These are phyloP conservation scores for Aspergillus flavus DNA, from an alignment of 2,329 filamentous ascomycete genomes.

Conservation along the genomic window DNA sequence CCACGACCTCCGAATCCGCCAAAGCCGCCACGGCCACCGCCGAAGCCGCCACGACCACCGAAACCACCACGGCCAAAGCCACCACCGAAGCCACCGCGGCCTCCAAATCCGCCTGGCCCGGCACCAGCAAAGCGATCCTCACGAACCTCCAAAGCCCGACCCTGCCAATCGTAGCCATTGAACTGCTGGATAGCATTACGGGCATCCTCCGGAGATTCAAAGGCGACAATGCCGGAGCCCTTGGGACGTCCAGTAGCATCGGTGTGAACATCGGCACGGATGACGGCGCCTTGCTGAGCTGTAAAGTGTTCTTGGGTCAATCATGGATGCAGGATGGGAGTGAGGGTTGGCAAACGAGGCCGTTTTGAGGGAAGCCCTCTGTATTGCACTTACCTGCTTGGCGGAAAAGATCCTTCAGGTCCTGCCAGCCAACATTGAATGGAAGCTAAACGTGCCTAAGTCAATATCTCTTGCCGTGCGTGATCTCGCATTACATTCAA, in stretches of 20 bases:
- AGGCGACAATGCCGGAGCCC: conserved; percentile 95
- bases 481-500: conserved; percentile 17
- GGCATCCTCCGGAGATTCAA: conserved; percentile 91
- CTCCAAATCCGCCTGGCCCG: conserved; percentile 45
- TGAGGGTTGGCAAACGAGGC: conserved; percentile 9
- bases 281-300: conserved; percentile 70
- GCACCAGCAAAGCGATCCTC: conserved; percentile 88
- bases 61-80: conserved; percentile 57
- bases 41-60: conserved; percentile 53
- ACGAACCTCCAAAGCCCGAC: conserved; percentile 86
- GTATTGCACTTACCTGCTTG: conserved; percentile 77
- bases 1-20: conserved; percentile 54
- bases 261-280: conserved; percentile 92
- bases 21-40: conserved; percentile 57
- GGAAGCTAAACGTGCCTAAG: conserved; percentile 69
- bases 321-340: conserved; percentile 12
- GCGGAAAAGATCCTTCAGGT: conserved; percentile 97
- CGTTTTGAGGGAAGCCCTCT: conserved; percentile 10
- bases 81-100: conserved; percentile 48
- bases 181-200: conserved; percentile 96
- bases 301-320: conserved; percentile 34
- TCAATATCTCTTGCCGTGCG: conserved; percentile 37
- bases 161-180: conserved; percentile 99
- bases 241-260: conserved; percentile 92
- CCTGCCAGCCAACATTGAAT: conserved; percentile 97